Base-by-base conservation (phyloP, 2,329 filamentous ascomycete species). In the Alternaria alternata region DNA sequence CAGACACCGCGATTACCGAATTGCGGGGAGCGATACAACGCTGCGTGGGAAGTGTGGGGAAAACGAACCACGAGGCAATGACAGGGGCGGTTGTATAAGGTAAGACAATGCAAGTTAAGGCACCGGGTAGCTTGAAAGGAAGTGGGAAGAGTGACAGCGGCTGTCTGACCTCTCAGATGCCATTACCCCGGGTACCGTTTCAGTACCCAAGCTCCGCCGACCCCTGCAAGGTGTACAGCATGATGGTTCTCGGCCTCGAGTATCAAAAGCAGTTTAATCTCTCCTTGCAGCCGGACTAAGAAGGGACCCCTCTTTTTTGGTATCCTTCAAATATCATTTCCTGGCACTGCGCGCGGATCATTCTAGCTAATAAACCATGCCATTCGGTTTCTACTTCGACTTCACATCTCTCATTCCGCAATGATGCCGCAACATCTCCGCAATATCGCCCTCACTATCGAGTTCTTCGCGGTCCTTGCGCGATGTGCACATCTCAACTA, bases 311-410 rank as follows among this genome's bases (percentile, higher is more conserved):
- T 67, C 72, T 72, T 59, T 70, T 63, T 63, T 63, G 66, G 66
- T 66, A 70, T 66, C 65, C 65, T 74, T 76, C 71, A 74, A 72
- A 72, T 77, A 75, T 64, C 69, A 69, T 75, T 73, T 67, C 64
- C 65, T 67, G 63, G 67, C 71, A 70, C 65, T 66, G 64, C 61
- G 53, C 61, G 57, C 26, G 41, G 34, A 66, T 64, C 66, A 36
- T 64, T 66, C 69, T 69, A 73, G 73, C 63, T 67, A 71, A 66
- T 68, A 73, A 65, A 72, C 66, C 64, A 77, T 75, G 73, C 69
- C 68, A 70, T 67, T 57, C 66, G 61, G 67, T 68, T 63, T 70
- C 70, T 68, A 59, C 72, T 64, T 65, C 62, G 61, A 69, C 69
- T 67, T 69, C 69, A 66, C 42, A 66, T 67, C 67, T 70, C 49